Evolutionary conservation across 345 rosid species (phyloP).

Genomic region (Limnanthes douglasii): DNA sequence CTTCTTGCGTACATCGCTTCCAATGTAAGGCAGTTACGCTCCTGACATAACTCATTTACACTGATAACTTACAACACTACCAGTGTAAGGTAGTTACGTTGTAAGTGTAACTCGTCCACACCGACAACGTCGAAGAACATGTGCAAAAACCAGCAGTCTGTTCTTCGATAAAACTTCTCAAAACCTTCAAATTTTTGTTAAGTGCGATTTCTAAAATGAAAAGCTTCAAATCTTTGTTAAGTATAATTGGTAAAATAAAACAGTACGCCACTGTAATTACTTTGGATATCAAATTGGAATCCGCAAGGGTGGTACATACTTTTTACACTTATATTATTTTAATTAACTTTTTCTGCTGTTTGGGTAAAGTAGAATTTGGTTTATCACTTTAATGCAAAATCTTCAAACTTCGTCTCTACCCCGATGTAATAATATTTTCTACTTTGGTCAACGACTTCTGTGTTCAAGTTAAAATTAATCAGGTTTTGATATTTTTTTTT

Average conservation of each 20-base stretch:
- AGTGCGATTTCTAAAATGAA: constrained; percentile 10
- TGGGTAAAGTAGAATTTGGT: constrained; percentile 5
- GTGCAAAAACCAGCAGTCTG: no score
- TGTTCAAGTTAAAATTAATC: constrained; percentile 3
- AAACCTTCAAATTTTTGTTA: no score
- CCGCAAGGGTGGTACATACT: constrained; percentile 7
- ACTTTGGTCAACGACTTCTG: constrained; percentile 10
- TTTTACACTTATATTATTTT: constrained; percentile 10
- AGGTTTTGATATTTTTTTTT: constrained; percentile 7
- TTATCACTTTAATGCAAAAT: constrained; percentile 10
- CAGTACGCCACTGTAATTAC: constrained; percentile 12
- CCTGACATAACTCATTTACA: no score
- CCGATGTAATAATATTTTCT: constrained; percentile 6
- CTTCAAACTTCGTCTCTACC: constrained; percentile 12
- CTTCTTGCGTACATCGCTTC: no score
- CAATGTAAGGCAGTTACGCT: no score
- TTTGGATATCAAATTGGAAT: constrained; percentile 10
- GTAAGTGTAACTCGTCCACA: no score
- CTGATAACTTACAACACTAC: no score
- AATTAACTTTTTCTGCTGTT: constrained; percentile 12
- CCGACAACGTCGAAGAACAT: no score
- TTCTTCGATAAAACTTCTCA: no score
- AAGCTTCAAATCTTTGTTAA: no score
- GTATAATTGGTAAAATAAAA: no score
- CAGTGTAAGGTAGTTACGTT: no score